Conservation (phyloP, 2,329 filamentous ascomycete genomes). For the Gaeumannomyces sp. region DNA sequence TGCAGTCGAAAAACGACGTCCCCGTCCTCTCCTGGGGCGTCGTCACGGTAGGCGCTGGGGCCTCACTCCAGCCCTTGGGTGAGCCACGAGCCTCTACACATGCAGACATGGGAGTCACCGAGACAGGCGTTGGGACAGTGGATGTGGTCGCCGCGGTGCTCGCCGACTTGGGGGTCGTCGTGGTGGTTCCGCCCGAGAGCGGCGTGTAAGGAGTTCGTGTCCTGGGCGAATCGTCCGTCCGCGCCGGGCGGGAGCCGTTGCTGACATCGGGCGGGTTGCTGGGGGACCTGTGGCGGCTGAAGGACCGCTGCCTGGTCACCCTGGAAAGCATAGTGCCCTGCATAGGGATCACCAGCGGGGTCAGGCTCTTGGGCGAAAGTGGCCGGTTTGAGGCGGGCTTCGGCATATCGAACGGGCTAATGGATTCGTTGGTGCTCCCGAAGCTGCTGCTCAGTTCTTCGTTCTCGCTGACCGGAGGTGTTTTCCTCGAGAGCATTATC, state of each 20-base stretch:
- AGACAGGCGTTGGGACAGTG: conserved; percentile 42
- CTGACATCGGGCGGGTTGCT: conserved; percentile 35
- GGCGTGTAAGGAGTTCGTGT: conserved; percentile 40
- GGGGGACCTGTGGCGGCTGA: conserved; percentile 40
- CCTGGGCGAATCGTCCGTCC: conserved; percentile 41
- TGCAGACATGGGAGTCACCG: conserved; percentile 18
- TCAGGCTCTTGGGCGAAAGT: conserved; percentile 47
- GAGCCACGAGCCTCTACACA: conserved; percentile 16
- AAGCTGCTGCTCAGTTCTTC: conserved; percentile 23
- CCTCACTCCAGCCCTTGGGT: conserved; percentile 30
- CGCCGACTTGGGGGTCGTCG: conserved; percentile 38
- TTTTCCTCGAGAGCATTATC: conserved; percentile 21
- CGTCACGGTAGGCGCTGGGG: conserved; percentile 30
- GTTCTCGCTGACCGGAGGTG: conserved; percentile 23
- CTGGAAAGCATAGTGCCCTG: conserved; percentile 25
- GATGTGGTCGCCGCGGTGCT: conserved; percentile 29
- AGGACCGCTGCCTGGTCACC: conserved; percentile 33
- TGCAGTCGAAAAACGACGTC: conserved; percentile 16
- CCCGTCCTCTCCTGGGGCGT: conserved; percentile 22
- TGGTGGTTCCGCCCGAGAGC: conserved; percentile 25
- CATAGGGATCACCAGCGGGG: conserved; percentile 51
- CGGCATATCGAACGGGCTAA: conserved; percentile 16
- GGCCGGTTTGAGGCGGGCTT: conserved; percentile 23
- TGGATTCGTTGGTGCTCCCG: conserved; percentile 17
- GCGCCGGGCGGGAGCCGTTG: conserved; percentile 29